Evolutionary conservation across 768 basidiomycete species (phyloP).

Genomic region (Chalciporus pseudorubinellus): DNA sequence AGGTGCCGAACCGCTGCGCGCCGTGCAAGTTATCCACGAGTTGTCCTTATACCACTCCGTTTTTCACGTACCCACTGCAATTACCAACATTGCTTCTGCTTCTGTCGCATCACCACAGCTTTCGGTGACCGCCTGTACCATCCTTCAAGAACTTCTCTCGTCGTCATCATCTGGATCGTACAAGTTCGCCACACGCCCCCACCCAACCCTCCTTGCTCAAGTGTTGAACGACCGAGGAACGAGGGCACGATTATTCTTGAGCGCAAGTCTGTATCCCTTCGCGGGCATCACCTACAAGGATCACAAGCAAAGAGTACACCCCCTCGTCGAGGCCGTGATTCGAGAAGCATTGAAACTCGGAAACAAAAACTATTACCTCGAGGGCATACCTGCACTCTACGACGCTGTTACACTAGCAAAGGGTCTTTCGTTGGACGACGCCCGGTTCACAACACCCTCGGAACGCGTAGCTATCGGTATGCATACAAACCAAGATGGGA

Average conservation of each 20-base stretch:
- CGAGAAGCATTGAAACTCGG: constrained; percentile 86
- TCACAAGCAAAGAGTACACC: constrained; percentile 58
- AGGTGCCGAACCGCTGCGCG: constrained; percentile 74
- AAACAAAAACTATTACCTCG: constrained; percentile 69
- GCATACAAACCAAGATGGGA: constrained; percentile 9
- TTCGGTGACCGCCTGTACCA: constrained; percentile 54
- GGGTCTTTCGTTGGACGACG: constrained; percentile 29
- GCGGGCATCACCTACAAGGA: constrained; percentile 55
- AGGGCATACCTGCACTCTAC: constrained; percentile 71
- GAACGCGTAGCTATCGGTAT: constrained; percentile 61
- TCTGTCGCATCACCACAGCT: constrained; percentile 36
- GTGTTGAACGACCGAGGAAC: constrained; percentile 29
- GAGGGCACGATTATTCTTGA: constrained; percentile 71
- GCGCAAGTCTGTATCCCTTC: constrained; percentile 74
- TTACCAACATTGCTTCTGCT: constrained; percentile 44
- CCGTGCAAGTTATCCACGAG: constrained; percentile 72
- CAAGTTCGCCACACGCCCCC: constrained; percentile 18
- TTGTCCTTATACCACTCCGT: constrained; percentile 69
- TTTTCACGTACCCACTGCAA: constrained; percentile 54
- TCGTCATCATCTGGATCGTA: constrained; percentile 15
- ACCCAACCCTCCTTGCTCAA: constrained; percentile 40
- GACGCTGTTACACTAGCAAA: constrained; percentile 45
- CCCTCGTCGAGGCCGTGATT: constrained; percentile 66
- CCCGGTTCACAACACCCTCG: constrained; percentile 38
- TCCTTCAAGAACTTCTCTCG: constrained; percentile 53